Evolutionary conservation across 352 stramenopile genomes (phyloP), one percentile per base, ranked within the genome.

Genomic region (Blastocystis sp.): DNA sequence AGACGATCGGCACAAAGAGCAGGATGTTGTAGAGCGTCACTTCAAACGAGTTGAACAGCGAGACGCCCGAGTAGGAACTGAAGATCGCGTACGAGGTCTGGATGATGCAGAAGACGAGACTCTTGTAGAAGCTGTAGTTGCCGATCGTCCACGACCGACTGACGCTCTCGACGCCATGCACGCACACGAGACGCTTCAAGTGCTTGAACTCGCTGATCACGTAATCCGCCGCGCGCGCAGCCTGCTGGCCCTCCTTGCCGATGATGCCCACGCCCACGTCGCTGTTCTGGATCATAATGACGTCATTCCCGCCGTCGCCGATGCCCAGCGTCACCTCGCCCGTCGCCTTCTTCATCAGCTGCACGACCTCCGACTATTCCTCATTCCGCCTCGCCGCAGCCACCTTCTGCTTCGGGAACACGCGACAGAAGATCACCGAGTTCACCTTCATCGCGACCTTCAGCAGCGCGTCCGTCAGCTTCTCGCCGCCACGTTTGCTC

Each of bases 41-140:
- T 34, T 84, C 32, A n/a, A 84, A 54, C 2, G 73, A 84, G 56
- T 84, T 84, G 40, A 84, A 84, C 27, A 84, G 36, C 18, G 73
- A 69, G 32, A 84, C 54, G 29, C 73, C 73, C 3, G 73, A 84
- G 40, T 73, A 84, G n/a, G 59, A 84, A 27, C 42, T 71, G 46
- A 67, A 84, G 18, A 86, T 61, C 6, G 71, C 89, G 84, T 91
- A 95, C 89, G 90, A 94, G 87, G 94, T 96, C 86, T 95, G 91
- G 18, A 89, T 89, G 18, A 96, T 77, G 54, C 94, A 92, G 21
- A 96, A 89, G 16, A 93, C 92, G 64, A 95, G 93, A 89, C 96
- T 97, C 88, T 97, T 97, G 90, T 95, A 97, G 72, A 97, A 96
- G 51, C 94, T 94, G 88, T 94, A 97, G 16, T 94, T 75, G 53